Conservation (phyloP, 2,329 filamentous ascomycete species). For the Nemania sp. region DNA sequence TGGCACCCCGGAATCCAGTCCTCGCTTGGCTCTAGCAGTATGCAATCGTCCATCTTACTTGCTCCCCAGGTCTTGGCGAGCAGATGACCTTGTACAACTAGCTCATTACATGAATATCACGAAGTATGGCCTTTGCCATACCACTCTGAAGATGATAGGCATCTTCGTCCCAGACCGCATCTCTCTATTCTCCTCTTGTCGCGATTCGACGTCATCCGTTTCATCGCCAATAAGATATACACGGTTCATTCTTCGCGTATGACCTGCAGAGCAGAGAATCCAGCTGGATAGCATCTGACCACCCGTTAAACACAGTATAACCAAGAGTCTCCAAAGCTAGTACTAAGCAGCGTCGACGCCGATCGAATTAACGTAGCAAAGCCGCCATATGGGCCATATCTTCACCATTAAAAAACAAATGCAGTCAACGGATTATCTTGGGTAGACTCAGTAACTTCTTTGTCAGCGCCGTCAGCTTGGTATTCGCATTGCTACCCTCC, state of each 20-base stretch:
- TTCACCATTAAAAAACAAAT: background rate
- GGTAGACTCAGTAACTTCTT: conserved; percentile 13
- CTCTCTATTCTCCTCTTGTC: background rate
- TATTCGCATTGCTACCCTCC: conserved; percentile 10
- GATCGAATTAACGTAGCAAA: conserved; percentile 2
- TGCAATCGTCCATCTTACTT: background rate
- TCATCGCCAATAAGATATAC: background rate
- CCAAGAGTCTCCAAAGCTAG: background rate
- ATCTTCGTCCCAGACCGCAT: background rate
- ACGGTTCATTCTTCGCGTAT: background rate
- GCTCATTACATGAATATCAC: too few species aligned
- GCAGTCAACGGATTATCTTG: conserved; percentile 12
- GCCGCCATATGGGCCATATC: background rate
- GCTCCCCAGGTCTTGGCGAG: background rate
- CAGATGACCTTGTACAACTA: background rate
- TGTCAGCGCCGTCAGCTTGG: conserved; percentile 16
- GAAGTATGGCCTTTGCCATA: too few species aligned
- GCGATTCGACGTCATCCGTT: background rate
- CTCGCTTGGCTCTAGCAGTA: background rate
- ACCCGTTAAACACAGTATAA: background rate
- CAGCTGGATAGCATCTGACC: conserved; percentile 6
- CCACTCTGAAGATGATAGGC: too few species aligned
- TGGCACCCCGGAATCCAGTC: background rate
- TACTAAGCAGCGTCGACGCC: background rate
- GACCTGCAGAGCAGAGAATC: background rate